Conservation (phyloP, 768 basidiomycete genomes). For the Cyathus striatus region DNA sequence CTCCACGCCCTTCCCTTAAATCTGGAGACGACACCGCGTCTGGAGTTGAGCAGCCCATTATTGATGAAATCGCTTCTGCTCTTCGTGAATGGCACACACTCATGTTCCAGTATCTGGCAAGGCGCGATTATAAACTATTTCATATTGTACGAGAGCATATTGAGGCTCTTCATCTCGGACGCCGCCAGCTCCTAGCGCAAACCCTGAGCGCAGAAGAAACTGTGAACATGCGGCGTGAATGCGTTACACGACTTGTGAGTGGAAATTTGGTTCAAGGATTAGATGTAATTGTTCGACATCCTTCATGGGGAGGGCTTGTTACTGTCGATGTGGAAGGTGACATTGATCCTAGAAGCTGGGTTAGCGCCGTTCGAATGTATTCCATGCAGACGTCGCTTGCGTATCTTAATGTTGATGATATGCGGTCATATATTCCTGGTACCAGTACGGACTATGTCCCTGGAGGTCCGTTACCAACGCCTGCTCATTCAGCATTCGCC, state of each 20-base stretch:
- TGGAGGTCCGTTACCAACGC: constrained; percentile 47
- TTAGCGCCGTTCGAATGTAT: constrained; percentile 88
- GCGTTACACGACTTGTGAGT: constrained; percentile 80
- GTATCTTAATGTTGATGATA: constrained; percentile 57
- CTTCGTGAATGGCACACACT: constrained; percentile 93
- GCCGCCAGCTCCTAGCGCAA: constrained; percentile 84
- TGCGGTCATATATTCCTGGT: constrained; percentile 35
- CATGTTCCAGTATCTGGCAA: constrained; percentile 87
- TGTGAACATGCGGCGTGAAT: constrained; percentile 72
- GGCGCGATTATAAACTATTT: constrained; percentile 87
- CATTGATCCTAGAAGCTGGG: constrained; percentile 76
- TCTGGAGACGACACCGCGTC: constrained; percentile 91
- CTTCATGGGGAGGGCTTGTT: constrained; percentile 84
- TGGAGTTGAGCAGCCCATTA: constrained; percentile 80
- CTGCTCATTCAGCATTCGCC: constrained; percentile 68
- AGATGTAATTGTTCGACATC: constrained; percentile 95
- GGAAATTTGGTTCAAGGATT: constrained; percentile 91
- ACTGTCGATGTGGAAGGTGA: constrained; percentile 88
- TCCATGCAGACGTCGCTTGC: constrained; percentile 83
- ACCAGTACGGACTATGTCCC: constrained; percentile 42
- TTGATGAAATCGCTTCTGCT: constrained; percentile 96
- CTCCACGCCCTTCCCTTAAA: constrained; percentile 90
- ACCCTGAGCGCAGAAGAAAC: constrained; percentile 88
- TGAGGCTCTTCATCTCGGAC: constrained; percentile 86
- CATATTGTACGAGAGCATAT: constrained; percentile 83